Evolutionary conservation across 2,329 filamentous ascomycete genomes (phyloP), one percentile per base, ranked within the genome.

Genomic region (Fusarium acutatum): DNA sequence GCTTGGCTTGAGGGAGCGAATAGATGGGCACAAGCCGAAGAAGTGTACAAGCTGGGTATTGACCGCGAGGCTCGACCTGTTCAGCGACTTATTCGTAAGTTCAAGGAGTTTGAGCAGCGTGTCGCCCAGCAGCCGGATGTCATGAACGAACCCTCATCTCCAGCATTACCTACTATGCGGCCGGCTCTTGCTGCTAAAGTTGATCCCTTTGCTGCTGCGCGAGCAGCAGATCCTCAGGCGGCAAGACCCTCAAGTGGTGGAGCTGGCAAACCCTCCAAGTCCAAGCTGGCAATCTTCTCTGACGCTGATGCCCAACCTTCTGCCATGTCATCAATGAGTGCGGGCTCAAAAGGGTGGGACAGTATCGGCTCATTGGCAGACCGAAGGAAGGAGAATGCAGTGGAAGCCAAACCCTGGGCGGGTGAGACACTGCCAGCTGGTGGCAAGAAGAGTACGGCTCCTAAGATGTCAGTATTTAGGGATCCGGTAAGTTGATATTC

Each of bases 391-490:
- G 96, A 99, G 82, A 99, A 99, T 79, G 87, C 88, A 12, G 85
- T 95, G 74, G 94, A 96, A 80, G 90, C 95, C 17, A 95, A 93
- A 80, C 94, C 96, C 26, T 98, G 95, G 96, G 93, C 87, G 17
- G 96, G 96, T 32, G 95, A 98, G 85, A 98, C 93, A 44, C 84
- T 99, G 76, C 94, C 96, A 82, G 93, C 91, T 6, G 94, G 93
- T 46, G 96, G 94, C 77, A 96, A 94, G 85, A 94, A 94, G 84
- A 90, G 88, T 37, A 88, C 88, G 60, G 79, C 78, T 46, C 88
- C 92, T 60, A 98, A 98, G 87, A 93, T 99, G 91, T 87, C 92
- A 79, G 90, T 99, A 50, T 99, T 98, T 87, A 96, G 94, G 87
- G 96, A 99, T 87, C 87, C 93, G 93, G 96, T 99, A 92, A 78